These are phyloP conservation scores for Tetradesmus obliquus DNA, from an alignment of 139 green algal species.

Conservation along the genomic window DNA sequence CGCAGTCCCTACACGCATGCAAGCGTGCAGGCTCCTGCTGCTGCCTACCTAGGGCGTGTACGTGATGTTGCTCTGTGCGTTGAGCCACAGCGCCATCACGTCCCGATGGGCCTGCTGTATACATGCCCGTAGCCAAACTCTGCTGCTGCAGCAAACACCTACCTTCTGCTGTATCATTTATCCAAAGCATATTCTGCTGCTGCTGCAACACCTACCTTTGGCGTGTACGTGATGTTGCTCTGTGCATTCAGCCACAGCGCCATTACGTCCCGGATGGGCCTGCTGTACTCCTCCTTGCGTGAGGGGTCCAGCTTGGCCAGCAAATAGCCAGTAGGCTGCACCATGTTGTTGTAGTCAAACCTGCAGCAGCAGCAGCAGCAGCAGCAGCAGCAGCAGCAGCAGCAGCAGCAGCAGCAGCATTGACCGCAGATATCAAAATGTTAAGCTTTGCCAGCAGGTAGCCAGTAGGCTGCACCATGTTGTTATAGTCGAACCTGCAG, in stretches of 20 bases:
- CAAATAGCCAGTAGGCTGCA: constrained; percentile 39
- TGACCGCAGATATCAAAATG: too few relatives aligned
- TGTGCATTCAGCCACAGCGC: constrained; percentile 36
- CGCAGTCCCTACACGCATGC: too few relatives aligned
- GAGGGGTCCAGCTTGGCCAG: constrained; percentile 24
- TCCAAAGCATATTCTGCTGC: not conserved
- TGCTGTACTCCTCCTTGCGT: constrained; percentile 26
- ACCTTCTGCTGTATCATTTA: too few relatives aligned
- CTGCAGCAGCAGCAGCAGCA: constrained; percentile 14
- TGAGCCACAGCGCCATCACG: constrained; percentile 34
- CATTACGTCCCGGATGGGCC: constrained; percentile 27
- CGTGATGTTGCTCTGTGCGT: constrained; percentile 34
- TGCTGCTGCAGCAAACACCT: too few relatives aligned
- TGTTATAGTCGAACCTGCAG: constrained; percentile 49
- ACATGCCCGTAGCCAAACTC: too few relatives aligned
- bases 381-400: too few relatives aligned
- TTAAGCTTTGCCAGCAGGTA: constrained; percentile 39
- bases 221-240: constrained; percentile 43
- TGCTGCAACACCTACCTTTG: not conserved
- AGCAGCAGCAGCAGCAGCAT: too few relatives aligned
- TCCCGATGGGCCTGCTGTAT: constrained; percentile 13
- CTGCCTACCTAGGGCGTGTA: constrained; percentile 29
- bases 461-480: constrained; percentile 33
- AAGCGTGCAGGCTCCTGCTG: too few relatives aligned
- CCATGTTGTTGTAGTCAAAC: constrained; percentile 51